Evolutionary conservation across 140 eudicot species (phyloP).

Genomic region (Senecio squalidus): DNA sequence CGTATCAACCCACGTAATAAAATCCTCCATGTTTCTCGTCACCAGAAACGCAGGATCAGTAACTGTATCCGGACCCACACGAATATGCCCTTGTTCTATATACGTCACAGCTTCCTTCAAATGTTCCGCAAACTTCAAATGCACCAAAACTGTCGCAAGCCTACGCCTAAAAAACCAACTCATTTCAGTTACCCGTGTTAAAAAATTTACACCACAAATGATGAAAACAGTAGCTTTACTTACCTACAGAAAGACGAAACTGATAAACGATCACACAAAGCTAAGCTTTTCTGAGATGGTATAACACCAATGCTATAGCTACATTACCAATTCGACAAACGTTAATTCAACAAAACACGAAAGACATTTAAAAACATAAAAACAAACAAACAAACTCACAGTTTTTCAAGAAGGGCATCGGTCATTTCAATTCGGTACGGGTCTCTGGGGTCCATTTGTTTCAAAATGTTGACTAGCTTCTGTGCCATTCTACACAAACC

Average conservation of each 20-base stretch:
- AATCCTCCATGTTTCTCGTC: constrained; percentile 93
- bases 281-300: constrained; percentile 77
- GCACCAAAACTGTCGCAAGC: constrained; percentile 64
- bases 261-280: constrained; percentile 63
- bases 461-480: constrained; percentile 78
- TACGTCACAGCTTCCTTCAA: constrained; percentile 86
- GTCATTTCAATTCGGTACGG: constrained; percentile 84
- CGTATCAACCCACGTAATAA: constrained; percentile 93
- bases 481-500: constrained; percentile 76
- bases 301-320: constrained; percentile 93
- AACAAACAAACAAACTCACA: constrained; percentile 42
- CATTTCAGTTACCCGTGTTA: neutral
- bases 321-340: constrained; percentile 19
- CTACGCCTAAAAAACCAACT: constrained; percentile 8
- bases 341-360: no score
- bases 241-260: constrained; percentile 92
- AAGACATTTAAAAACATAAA: neutral
- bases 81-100: constrained; percentile 92
- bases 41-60: constrained; percentile 89
- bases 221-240: constrained; percentile 2
- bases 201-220: neutral
- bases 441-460: constrained; percentile 86
- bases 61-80: constrained; percentile 87
- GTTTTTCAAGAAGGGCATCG: constrained; percentile 69
- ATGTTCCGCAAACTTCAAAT: constrained; percentile 69